Percentiles rank a stretch among this genome's conserved stretches.
phyloP scores from a whole-genome alignment of 352 stramenopile species.

The Phytopythium ostracodes region DNA sequence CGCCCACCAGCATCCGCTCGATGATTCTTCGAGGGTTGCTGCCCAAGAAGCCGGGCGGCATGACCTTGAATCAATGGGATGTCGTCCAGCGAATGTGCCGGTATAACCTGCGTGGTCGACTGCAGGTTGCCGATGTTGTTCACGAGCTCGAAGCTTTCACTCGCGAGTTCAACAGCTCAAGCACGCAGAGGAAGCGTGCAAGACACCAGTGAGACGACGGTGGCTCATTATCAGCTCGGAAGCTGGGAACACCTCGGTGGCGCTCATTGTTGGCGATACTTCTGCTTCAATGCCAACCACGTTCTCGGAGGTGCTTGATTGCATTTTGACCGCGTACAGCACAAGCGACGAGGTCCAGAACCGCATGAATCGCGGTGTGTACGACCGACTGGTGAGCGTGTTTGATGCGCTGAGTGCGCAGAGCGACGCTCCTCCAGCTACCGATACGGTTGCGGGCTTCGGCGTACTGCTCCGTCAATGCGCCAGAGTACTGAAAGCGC shows the following conservation, averaged over 20 bases:
- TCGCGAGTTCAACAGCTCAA: background rate
- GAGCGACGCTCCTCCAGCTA: background rate
- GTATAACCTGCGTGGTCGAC: slow-evolving; percentile 16
- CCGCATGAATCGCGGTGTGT: background rate
- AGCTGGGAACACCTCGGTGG: background rate
- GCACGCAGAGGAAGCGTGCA: background rate
- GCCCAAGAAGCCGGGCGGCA: slow-evolving; percentile 10
- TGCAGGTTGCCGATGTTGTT: slow-evolving; percentile 21
- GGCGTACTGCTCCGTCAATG: background rate
- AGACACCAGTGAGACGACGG: background rate
- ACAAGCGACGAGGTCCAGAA: background rate
- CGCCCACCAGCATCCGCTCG: background rate
- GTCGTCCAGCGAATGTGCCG: slow-evolving; percentile 24
- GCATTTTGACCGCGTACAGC: background rate
- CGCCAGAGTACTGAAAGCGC: background rate
- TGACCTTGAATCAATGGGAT: slow-evolving; percentile 20
- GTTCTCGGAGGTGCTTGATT: background rate
- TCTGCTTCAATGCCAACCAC: background rate
- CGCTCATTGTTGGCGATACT: background rate
- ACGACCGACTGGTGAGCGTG: background rate
- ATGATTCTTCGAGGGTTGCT: slow-evolving; percentile 13
- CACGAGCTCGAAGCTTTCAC: slow-evolving; percentile 9
- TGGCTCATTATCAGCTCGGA: background rate
- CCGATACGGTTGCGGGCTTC: background rate
- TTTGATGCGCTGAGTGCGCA: background rate